Base-by-base conservation (phyloP, 768 basidiomycete species). In the Kondoa subrosea region DNA sequence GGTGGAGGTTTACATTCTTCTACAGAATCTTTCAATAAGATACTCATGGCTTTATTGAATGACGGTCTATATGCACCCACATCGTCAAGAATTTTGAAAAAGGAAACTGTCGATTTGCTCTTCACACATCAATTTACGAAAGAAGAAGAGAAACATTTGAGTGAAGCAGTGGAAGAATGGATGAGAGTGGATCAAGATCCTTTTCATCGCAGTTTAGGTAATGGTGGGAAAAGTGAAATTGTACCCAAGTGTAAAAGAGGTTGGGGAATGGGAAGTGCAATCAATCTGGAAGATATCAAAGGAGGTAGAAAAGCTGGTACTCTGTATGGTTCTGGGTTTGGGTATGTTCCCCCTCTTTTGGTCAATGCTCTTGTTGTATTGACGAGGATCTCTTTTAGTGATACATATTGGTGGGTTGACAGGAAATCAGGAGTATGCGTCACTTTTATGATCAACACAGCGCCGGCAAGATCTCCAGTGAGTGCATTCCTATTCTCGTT, bases 221-320 rank as follows among this genome's bases (percentile, higher is more conserved):
- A 25, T 12, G 56, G 25, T 3, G 65, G 56, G 21, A 26, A 26
- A 4, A 16, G 14, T 66, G 4, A 57, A 14, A 16, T 12, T 3
- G 50, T 26, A 16, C 25, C 50, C 4, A 57, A 32, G 4, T 26
- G 25, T 26, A 66, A 30, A 29, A 62, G 65, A 64, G 65, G 65
- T n/a, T 66, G 65, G 65, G 65, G 65, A 14, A 4, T 66, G 31
- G 65, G 65, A 25, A 12, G 56, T 27, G 65, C 61, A 26, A 57
- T 66, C 21, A 66, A 66, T 57, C 26, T 66, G 65, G 58, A 66
- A 25, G 65, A 66, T 62, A 12, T 66, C 12, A 17, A 57, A 26
- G 56, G 65, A 14, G 65, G 65, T 61, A 57, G 65, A 3, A 61
- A 29, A 66, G 50, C 65, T 64, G 65, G 65, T n/a, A 66, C 65